A percentile compares a stretch with the other conserved stretches of the same genome.
Evolutionary conservation across 306 rosid species (phyloP).

Genomic region (Vachellia collinsii): DNA sequence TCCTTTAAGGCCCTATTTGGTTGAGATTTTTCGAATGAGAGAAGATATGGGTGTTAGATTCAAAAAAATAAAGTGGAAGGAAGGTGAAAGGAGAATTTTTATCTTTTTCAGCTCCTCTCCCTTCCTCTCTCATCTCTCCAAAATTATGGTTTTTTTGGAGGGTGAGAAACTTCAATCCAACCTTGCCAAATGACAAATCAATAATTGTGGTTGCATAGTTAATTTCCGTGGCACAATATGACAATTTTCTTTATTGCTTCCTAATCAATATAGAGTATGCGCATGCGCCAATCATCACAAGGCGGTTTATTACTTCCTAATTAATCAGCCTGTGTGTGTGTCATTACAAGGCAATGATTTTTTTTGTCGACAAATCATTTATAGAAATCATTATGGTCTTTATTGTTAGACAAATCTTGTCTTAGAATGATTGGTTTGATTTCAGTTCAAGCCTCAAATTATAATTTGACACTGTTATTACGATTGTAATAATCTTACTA

Average conservation of each 20-base stretch:
- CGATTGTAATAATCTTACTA: background rate
- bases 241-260: background rate
- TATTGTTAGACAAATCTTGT: background rate
- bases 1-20: too few species aligned
- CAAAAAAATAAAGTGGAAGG: too few species aligned
- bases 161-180: too few species aligned
- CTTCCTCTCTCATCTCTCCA: too few species aligned
- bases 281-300: background rate
- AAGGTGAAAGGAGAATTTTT: too few species aligned
- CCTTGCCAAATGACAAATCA: background rate
- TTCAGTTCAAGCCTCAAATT: slow-evolving; percentile 27
- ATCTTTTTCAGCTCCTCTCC: too few species aligned
- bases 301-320: background rate
- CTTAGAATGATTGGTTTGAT: slow-evolving; percentile 1
- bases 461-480: slow-evolving; percentile 11
- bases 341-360: background rate
- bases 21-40: too few species aligned
- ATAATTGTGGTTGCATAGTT: background rate
- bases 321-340: background rate
- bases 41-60: too few species aligned
- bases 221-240: background rate
- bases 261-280: background rate
- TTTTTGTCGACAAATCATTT: background rate
- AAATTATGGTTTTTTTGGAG: too few species aligned
- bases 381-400: slow-evolving; percentile 1